Base-by-base conservation (phyloP, 129 eudicot genomes). In the Deinandra increscens region DNA sequence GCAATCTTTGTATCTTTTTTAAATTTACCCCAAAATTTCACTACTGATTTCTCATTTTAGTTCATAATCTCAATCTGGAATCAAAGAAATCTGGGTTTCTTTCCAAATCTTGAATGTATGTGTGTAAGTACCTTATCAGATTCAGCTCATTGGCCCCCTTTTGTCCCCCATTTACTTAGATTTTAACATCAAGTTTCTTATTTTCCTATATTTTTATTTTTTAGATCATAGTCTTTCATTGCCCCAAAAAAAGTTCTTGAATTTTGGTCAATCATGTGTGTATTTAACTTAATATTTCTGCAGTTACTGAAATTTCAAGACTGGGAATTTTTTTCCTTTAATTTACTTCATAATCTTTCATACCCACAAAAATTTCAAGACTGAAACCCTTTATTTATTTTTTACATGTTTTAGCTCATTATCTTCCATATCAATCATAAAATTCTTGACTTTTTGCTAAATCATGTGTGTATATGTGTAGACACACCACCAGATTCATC, bases 101-200 rank as follows among this genome's bases (percentile, higher is more conserved):
- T 59, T 48, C 44, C 38, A 60, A 68, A 58, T 58, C 43, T 56
- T 75, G 68, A 42, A 9, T 29, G 4, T 59, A 2, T 71, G 42
- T 43, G 51, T 67, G 67, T 7, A 63, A 63, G 66, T 74, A 66
- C 65, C 65, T 37, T 0, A 26, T 59, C 53, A 59, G 75, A 68
- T 76, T 76, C 55, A 59, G 4, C 58, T 58, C n/a, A 56, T 56
- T 68, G 44, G 44, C 10, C 29, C 18, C 26, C 20, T 54, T 53
- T 39, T 64, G 13, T 66, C 31, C 18, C 18, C 7, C 17, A 55
- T 53, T 64, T 31, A 41, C 8, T 29, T 17, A 14, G 41, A 29
- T 53, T 19, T 9, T 9, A 56, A 75, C 10, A 39, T 29, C 15
- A 26, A 5, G 49, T 49, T 46, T 34, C 48, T 72, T 44, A 51